Evolutionary conservation across 176 grass and related monocot species (phyloP).

Genomic region (Musa acuminata): DNA sequence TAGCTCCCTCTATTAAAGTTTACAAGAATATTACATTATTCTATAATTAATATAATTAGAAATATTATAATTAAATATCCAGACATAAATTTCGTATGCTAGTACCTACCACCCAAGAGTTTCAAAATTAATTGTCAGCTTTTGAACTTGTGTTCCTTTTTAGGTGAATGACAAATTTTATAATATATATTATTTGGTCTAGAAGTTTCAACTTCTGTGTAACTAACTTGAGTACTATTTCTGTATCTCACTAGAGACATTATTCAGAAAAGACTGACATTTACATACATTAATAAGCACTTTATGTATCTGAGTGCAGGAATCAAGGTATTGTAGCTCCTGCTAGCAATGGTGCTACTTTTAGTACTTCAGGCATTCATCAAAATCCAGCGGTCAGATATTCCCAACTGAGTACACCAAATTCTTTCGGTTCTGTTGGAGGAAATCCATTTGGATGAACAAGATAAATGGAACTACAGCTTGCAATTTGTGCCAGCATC

Average conservation of each 20-base stretch:
- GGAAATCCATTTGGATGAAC: conserved; percentile 81
- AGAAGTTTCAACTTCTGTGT: not conserved
- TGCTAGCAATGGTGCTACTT: conserved; percentile 20
- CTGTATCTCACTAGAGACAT: not conserved
- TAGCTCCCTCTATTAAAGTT: not conserved
- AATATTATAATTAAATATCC: not conserved
- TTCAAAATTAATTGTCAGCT: not conserved
- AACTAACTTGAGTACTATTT: not conserved
- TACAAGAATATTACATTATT: not conserved
- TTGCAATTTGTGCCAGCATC: not conserved
- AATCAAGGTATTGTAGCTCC: conserved; percentile 52
- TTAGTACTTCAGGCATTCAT: conserved; percentile 32
- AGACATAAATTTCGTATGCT: not conserved
- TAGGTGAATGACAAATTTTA: not conserved
- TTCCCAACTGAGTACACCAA: conserved; percentile 52
- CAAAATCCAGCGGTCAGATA: conserved; percentile 53
- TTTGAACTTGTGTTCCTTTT: not conserved
- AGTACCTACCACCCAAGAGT: not conserved
- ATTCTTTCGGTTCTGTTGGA: conserved; percentile 47
- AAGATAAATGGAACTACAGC: not conserved
- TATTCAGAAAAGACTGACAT: not conserved
- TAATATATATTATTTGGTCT: not conserved
- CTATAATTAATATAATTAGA: not conserved
- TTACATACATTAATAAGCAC: not conserved
- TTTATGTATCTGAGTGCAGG: conserved; percentile 38